Evolutionary conservation across 768 basidiomycete genomes (phyloP).

Genomic region (Russula dissimulans): DNA sequence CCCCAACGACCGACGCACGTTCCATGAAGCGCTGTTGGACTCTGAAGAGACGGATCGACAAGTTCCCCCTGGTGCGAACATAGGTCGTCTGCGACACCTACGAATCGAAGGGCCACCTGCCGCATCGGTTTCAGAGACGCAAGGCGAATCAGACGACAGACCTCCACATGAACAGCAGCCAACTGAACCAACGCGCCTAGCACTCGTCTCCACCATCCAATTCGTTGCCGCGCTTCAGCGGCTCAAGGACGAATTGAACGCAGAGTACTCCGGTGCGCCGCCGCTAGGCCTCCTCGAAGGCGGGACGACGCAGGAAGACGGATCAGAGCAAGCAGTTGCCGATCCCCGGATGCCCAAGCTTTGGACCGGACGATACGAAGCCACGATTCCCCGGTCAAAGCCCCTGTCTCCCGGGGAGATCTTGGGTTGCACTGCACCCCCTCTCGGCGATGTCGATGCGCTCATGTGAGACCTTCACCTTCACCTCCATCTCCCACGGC

Average conservation of each 20-base stretch:
- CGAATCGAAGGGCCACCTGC: slow-evolving; percentile 44
- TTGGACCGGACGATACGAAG: slow-evolving; percentile 62
- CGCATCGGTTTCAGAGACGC: background rate
- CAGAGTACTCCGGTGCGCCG: slow-evolving; percentile 27
- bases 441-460: slow-evolving; percentile 71
- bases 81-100: slow-evolving; percentile 37
- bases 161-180: slow-evolving; percentile 6
- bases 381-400: slow-evolving; percentile 74
- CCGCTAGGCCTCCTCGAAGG: slow-evolving; percentile 18
- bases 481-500: background rate
- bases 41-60: slow-evolving; percentile 37
- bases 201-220: slow-evolving; percentile 95
- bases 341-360: slow-evolving; percentile 21
- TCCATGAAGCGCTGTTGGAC: slow-evolving; percentile 55
- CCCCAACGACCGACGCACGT: slow-evolving; percentile 60
- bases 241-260: slow-evolving; percentile 68
- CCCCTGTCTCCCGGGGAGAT: slow-evolving; percentile 96
- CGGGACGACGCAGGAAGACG: background rate
- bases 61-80: slow-evolving; percentile 38
- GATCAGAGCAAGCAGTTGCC: slow-evolving; percentile 15
- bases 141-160: slow-evolving; percentile 14
- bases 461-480: slow-evolving; percentile 54
- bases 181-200: slow-evolving; percentile 54
- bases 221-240: slow-evolving; percentile 89
- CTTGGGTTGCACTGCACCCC: slow-evolving; percentile 91